These are phyloP conservation scores for Apiotrichum akiyoshidainum DNA, from an alignment of 1,284 basidiomycete species.

Conservation along the genomic window DNA sequence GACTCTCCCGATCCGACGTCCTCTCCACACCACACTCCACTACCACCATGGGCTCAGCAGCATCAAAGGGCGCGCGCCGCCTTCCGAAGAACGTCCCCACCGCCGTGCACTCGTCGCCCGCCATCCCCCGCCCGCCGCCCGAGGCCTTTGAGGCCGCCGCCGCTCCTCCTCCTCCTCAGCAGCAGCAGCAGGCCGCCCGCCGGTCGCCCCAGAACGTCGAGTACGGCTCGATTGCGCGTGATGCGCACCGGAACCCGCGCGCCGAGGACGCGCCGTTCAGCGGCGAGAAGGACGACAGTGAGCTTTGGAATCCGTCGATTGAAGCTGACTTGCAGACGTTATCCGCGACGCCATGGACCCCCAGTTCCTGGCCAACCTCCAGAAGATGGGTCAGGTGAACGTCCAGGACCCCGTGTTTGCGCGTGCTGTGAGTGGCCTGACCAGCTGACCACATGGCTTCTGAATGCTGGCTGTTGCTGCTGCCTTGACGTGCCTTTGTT, in stretches of 20 bases:
- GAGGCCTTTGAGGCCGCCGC: slow-evolving; percentile 11
- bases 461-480: too few relatives aligned
- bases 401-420: slow-evolving; percentile 61
- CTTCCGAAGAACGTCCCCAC: slow-evolving; percentile 56
- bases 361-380: slow-evolving; percentile 69
- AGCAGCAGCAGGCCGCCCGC: background rate
- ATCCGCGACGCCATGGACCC: slow-evolving; percentile 68
- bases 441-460: too few relatives aligned
- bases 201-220: background rate
- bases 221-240: slow-evolving; percentile 7
- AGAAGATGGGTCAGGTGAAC: slow-evolving; percentile 64
- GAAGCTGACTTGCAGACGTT: slow-evolving; percentile 56
- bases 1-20: background rate
- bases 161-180: too few relatives aligned
- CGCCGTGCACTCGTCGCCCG: slow-evolving; percentile 5
- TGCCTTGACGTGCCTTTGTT: too few relatives aligned
- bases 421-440: slow-evolving; percentile 56
- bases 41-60: slow-evolving; percentile 61
- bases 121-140: slow-evolving; percentile 7
- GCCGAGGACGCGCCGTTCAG: slow-evolving; percentile 25
- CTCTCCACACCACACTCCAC: background rate
- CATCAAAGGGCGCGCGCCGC: slow-evolving; percentile 65
- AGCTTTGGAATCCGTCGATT: slow-evolving; percentile 10
- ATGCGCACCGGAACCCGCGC: background rate
- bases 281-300: slow-evolving; percentile 49